phyloP scores from a whole-genome alignment of 371 early-diverging fungal genomes.

The Mortierella sp. region DNA sequence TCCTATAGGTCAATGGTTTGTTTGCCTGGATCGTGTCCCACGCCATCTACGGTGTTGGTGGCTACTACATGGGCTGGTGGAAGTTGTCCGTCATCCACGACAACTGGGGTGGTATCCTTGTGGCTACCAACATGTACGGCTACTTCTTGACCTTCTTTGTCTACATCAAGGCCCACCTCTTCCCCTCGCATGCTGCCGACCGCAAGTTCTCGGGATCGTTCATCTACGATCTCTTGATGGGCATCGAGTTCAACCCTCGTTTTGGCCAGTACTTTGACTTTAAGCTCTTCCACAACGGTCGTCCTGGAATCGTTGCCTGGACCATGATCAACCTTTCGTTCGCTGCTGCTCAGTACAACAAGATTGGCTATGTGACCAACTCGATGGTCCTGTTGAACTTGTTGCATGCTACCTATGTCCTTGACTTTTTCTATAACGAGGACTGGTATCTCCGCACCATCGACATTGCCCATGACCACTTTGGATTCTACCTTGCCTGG shows the following conservation, averaged over 20 bases:
- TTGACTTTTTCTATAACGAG: conserved; percentile 85
- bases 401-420: conserved; percentile 76
- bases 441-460: conserved; percentile 89
- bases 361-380: conserved; percentile 79
- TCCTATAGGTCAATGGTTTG: conserved; percentile 75
- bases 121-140: conserved; percentile 82
- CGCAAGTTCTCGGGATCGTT: conserved; percentile 77
- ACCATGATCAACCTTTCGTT: conserved; percentile 80
- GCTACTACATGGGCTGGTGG: conserved; percentile 68
- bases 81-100: conserved; percentile 73
- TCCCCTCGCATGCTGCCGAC: conserved; percentile 83
- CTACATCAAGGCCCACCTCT: conserved; percentile 76
- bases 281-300: conserved; percentile 87
- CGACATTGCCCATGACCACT: conserved; percentile 83
- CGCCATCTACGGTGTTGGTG: conserved; percentile 68
- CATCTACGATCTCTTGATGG: conserved; percentile 79
- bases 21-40: conserved; percentile 80
- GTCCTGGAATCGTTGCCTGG: conserved; percentile 87
- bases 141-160: conserved; percentile 78
- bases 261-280: conserved; percentile 79
- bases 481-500: conserved; percentile 84
- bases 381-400: conserved; percentile 79
- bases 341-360: conserved; percentile 75
- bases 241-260: conserved; percentile 86
- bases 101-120: conserved; percentile 78